These are phyloP conservation scores for Asterophora lycoperdoides DNA, from an alignment of 768 basidiomycete genomes.

Conservation along the genomic window DNA sequence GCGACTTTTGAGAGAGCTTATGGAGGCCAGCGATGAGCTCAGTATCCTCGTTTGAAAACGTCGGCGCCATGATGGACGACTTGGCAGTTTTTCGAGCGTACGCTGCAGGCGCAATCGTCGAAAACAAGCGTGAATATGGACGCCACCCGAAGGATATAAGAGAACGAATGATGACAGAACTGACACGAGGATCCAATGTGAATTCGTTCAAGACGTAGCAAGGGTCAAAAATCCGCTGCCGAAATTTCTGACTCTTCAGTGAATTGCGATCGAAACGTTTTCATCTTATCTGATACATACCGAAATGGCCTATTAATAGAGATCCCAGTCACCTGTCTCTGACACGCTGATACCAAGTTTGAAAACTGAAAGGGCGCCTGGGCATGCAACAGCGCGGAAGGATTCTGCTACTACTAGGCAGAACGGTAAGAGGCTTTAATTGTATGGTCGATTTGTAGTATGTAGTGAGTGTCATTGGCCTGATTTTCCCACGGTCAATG, in stretches of 20 bases:
- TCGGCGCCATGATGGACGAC: conserved; percentile 11
- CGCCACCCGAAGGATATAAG: conserved; percentile 11
- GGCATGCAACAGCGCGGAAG: too few relatives aligned
- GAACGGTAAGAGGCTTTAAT: too few relatives aligned
- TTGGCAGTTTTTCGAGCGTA: not conserved
- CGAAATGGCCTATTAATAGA: too few relatives aligned
- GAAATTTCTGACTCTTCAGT: not conserved
- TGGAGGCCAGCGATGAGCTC: conserved; percentile 55
- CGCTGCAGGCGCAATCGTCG: conserved; percentile 2
- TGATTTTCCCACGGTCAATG: conserved; percentile 7
- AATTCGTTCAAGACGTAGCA: not conserved
- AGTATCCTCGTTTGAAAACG: conserved; percentile 39
- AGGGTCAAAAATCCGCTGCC: not conserved
- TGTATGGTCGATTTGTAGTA: too few relatives aligned
- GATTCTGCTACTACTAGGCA: too few relatives aligned
- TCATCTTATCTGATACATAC: conserved; percentile 1
- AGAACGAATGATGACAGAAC: conserved; percentile 15
- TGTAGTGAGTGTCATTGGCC: not conserved
- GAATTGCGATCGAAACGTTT: not conserved
- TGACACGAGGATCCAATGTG: not conserved
- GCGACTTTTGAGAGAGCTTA: conserved; percentile 46
- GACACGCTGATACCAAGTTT: too few relatives aligned
- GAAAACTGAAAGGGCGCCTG: too few relatives aligned
- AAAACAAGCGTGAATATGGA: conserved; percentile 13
- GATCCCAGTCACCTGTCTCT: too few relatives aligned